Evolutionary conservation across 345 rosid species (phyloP), one percentile per base, ranked within the genome.

Genomic region (Lepidium aucheri): DNA sequence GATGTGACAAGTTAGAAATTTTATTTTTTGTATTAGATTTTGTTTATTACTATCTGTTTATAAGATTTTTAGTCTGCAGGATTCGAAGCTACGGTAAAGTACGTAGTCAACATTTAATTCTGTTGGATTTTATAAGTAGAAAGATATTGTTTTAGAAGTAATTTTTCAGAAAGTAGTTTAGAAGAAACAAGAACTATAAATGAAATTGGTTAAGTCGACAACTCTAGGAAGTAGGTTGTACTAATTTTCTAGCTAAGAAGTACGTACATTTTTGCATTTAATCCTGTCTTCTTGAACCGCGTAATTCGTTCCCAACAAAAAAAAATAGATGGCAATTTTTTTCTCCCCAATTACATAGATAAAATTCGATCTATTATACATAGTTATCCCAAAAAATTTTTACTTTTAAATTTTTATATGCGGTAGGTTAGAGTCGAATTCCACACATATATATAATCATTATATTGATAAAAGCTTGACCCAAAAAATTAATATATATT

Each of bases 141-240:
- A 68, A 39, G 35, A 4, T 5, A n/a, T 30, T 59, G 17, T 49
- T 57, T 12, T 16, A 0, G 12, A 15, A 24, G 4, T 36, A 28
- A 28, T 28, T 22, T 69, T 28, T 22, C 9, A 59, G 40, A 38
- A 9, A 30, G 46, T 36, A 58, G 15, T 67, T 67, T 55, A 22
- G 28, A 46, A 15, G 34, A 18, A 40, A 15, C 40, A 46, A 15
- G 34, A 18, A 40, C 11, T 32, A 42, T 62, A 34, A 70, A 69
- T 42, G 67, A 69, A 24, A 44, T 62, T 70, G 57, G 75, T 53
- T 17, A 62, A 62, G 63, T 63, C 69, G 74, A 69, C 69, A 69
- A 59, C 60, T 60, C 74, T 60, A 41, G 9, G 45, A 3, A 22
- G 26, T 41, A 53, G 38, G 44, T 33, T 39, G 53, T 52, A 32